These are phyloP conservation scores for Wickerhamomyces queroliae DNA, from an alignment of 805 yeast species.

Conservation along the genomic window DNA sequence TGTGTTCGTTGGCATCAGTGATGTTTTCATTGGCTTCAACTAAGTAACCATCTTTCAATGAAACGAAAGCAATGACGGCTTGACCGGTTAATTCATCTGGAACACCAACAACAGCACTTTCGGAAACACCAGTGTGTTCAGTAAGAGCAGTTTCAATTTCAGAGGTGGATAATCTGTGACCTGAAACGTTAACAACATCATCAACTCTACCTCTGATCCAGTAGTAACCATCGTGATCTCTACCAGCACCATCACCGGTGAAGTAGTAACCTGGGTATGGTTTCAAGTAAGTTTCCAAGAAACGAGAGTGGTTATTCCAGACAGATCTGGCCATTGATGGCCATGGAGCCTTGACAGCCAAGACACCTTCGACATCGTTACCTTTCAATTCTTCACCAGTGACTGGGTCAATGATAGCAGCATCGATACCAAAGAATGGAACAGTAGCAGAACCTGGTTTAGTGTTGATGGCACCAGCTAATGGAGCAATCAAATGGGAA, in stretches of 20 bases:
- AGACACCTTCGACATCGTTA: conserved; percentile 93
- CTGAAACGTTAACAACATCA: conserved; percentile 96
- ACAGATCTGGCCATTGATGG: conserved; percentile 99
- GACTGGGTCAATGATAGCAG: conserved; percentile 90
- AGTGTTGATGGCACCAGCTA: conserved; percentile 91
- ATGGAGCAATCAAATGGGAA: conserved; percentile 87
- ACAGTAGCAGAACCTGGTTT: conserved; percentile 97
- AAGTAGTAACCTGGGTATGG: conserved; percentile 93
- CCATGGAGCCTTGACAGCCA: conserved; percentile 89
- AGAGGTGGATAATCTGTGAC: conserved; percentile 97
- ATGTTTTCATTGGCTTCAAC: conserved; percentile 24
- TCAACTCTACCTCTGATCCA: conserved; percentile 99
- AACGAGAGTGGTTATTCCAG: conserved; percentile 81
- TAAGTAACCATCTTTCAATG: conserved; percentile 52
- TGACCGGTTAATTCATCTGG: conserved; percentile 96
- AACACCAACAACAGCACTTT: conserved; percentile 95
- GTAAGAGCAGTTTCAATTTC: conserved; percentile 92
- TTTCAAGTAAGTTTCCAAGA: conserved; percentile 83
- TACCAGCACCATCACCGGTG: conserved; percentile 98
- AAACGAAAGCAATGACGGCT: conserved; percentile 93
- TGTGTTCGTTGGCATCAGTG: conserved; percentile 23
- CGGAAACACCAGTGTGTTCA: conserved; percentile 77
- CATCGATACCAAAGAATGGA: conserved; percentile 93
- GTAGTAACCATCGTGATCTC: conserved; percentile 93
- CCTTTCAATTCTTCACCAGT: conserved; percentile 79